These are phyloP conservation scores for Earliella scabrosa DNA, from an alignment of 1,284 basidiomycete genomes.

Conservation along the genomic window DNA sequence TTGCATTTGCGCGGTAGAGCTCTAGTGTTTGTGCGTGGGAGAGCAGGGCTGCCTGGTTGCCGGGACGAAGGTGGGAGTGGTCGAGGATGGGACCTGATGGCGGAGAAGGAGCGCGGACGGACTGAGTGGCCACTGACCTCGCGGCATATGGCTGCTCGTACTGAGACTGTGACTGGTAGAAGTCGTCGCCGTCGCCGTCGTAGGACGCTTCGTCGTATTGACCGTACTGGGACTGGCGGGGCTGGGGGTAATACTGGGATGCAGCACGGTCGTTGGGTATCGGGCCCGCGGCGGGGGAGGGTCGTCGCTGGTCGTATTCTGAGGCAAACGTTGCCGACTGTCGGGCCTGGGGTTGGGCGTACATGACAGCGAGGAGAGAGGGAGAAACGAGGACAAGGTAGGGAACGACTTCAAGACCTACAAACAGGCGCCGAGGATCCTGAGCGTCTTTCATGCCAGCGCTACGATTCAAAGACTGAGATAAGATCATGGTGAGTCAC, in stretches of 20 bases:
- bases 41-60: conserved; percentile 89
- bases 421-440: neutral
- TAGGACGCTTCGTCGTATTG: conserved; percentile 39
- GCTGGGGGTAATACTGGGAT: conserved; percentile 33
- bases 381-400: neutral
- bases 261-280: conserved; percentile 23
- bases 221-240: conserved; percentile 28
- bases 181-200: conserved; percentile 43
- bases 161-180: conserved; percentile 39
- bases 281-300: conserved; percentile 21
- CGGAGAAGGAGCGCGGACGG: conserved; percentile 54
- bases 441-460: too few species aligned
- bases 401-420: neutral
- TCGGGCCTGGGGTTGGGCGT: conserved; percentile 38
- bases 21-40: conserved; percentile 96
- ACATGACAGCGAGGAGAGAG: conserved; percentile 29
- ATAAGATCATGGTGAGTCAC: too few species aligned
- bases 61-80: conserved; percentile 93
- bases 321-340: conserved; percentile 40
- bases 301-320: conserved; percentile 31
- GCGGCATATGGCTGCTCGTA: conserved; percentile 34
- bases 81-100: conserved; percentile 76
- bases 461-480: too few species aligned
- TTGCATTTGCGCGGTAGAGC: conserved; percentile 96
- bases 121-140: conserved; percentile 41